Evolutionary conservation across 2,329 filamentous ascomycete species (phyloP), one percentile per base, ranked within the genome.

Genomic region (Blastomyces gilchristii): DNA sequence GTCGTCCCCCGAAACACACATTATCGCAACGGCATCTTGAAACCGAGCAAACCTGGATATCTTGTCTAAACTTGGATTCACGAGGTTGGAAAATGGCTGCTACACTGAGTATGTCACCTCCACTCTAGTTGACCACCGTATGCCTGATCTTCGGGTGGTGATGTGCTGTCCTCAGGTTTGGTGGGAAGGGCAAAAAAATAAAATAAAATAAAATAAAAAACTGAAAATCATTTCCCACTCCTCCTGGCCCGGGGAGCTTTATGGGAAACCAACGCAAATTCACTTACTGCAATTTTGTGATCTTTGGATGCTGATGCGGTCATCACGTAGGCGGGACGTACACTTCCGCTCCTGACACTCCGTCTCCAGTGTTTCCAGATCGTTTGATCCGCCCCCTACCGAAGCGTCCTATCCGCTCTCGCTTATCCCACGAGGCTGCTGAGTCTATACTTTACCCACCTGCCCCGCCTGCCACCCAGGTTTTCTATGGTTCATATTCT

Each of bases 361-460:
- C 86, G 67, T 94, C 91, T 65, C 85, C 89, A 64, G 81, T 90
- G 71, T 96, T 90, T 74, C 91, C 91, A 68, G 90, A 96, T 73
- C 87, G 94, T 76, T 89, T 93, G 65, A 99, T 99, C 74, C 88
- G 91, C 72, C 94, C 94, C 63, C 80, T 99, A 65, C 94, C 94
- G 53, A 94, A 90, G 77, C 88, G 91, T 71, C 88, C 90, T 67
- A 83, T 99, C 62, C 90, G 92, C 70, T 91, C 94, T 73, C 87
- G 90, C 63, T 81, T 99, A 61, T 92, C 93, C 41, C 87, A 90
- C 65, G 90, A 96, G 74, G 87, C 89, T 69, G 91, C 89, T 63
- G 87, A 88, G 61, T 85, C 87, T 39, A 94, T 97, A 69, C 82
- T 87, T 69, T 96, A 91, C 70, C 92, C 93, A 9, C 86, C 89